Evolutionary conservation across 331 rosid species (phyloP), one percentile per base, ranked within the genome.

Genomic region (Stylosanthes scabra): DNA sequence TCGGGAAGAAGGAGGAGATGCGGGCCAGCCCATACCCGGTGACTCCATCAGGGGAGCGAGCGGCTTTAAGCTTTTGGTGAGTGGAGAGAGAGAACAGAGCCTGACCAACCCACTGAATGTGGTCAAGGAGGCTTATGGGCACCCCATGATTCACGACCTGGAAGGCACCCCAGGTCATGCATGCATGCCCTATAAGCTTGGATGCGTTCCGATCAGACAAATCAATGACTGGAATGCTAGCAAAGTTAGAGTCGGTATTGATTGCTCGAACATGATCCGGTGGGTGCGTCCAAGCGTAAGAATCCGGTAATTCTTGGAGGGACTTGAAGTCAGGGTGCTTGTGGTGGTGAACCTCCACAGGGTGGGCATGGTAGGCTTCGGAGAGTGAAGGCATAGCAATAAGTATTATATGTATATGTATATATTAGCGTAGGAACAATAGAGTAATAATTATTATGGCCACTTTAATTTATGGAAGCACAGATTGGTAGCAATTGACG

Each of bases 21-120:
- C 98, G 92, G 20, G 90, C 93, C 2, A 89, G 74, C 9, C 99
- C 99, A 7, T 95, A 95, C 47, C 99, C 99, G 0, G 97, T 70
- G 68, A 87, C 79, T 2, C 90, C 97, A 0, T 88, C 92, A 0
- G 97, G 96, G 10, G 93, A 66, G 7, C 99, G 96, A 27, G 93
- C 86, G 0, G 92, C 99, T 45, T 81, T 88, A 70, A 80, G 91
- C 50, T 95, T 95, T 14, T 90, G 92, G 0, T 81, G 74, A 0
- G 77, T 62, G 0, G 98, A 86, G 2, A 95, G 91, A 1, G 97
- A 78, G 88, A 95, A 95, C 11, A 95, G 92, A 60, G 68, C 37
- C 4, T 75, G 65, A 0, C 87, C 85, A 3, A 79, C n/a, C 12
- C 57, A 16, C 29, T 92, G 90, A 65, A 92, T 74, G 76, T 88